A percentile compares a stretch with the other conserved stretches of the same genome.
Evolutionary conservation across 495 filamentous ascomycete species (phyloP).

Genomic region (Talaromyces nanjingensis): DNA sequence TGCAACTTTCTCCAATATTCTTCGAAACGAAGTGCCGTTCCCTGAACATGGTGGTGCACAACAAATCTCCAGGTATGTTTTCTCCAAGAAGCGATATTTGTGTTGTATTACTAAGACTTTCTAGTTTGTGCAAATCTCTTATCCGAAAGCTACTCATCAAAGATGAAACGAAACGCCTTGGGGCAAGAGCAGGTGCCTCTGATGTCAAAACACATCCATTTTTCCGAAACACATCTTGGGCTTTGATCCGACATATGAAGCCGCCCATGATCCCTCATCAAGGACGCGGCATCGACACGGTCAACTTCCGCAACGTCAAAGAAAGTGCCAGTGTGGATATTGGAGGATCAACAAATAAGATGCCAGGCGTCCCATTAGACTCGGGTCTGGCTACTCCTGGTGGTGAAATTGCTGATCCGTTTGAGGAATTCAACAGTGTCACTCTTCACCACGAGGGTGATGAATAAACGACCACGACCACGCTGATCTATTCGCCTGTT

Average conservation of each 20-base stretch:
- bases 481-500: not conserved
- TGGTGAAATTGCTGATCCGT: slow-evolving; percentile 82
- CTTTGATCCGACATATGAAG: slow-evolving; percentile 93
- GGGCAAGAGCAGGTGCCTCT: slow-evolving; percentile 88
- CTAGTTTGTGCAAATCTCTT: slow-evolving; percentile 87
- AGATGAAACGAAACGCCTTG: slow-evolving; percentile 90
- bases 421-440: slow-evolving; percentile 98
- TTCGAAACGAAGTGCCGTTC: slow-evolving; percentile 90
- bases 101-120: slow-evolving; percentile 9
- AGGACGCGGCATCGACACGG: slow-evolving; percentile 82
- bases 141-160: slow-evolving; percentile 97
- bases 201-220: slow-evolving; percentile 97
- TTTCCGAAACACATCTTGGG: slow-evolving; percentile 95
- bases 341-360: slow-evolving; percentile 47
- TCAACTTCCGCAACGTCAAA: slow-evolving; percentile 97
- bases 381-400: slow-evolving; percentile 80
- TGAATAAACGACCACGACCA: not conserved
- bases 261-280: slow-evolving; percentile 96
- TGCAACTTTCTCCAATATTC: slow-evolving; percentile 94
- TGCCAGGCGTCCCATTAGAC: slow-evolving; percentile 78
- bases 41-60: slow-evolving; percentile 80
- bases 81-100: slow-evolving; percentile 1
- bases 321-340: slow-evolving; percentile 95
- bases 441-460: slow-evolving; percentile 94
- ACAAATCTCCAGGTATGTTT: slow-evolving; percentile 79